phyloP scores from a whole-genome alignment of 192 early-diverging fungal species.

The Dimargaris cristalligena region DNA sequence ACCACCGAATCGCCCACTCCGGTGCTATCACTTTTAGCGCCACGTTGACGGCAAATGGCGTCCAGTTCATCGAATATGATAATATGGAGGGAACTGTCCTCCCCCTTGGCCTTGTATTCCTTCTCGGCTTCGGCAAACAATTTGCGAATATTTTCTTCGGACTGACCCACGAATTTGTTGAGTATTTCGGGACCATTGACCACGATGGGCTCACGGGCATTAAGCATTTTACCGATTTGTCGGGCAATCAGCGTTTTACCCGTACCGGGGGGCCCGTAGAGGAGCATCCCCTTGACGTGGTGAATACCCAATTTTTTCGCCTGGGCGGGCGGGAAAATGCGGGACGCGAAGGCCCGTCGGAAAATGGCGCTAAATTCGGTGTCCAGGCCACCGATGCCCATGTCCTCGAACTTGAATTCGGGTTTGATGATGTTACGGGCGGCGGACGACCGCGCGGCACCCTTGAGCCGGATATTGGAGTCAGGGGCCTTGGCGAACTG shows the following conservation, averaged over 20 bases:
- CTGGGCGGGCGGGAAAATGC: conserved; percentile 84
- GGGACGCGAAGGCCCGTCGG: conserved; percentile 89
- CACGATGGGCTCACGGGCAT: conserved; percentile 80
- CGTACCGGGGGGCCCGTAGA: conserved; percentile 89
- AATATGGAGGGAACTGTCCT: conserved; percentile 83
- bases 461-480: conserved; percentile 60
- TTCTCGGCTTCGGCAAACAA: conserved; percentile 86
- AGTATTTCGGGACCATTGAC: conserved; percentile 93
- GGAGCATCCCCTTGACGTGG: conserved; percentile 85
- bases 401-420: conserved; percentile 90
- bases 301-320: conserved; percentile 93
- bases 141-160: conserved; percentile 93
- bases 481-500: conserved; percentile 50
- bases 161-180: conserved; percentile 93
- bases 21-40: conserved; percentile 75
- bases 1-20: conserved; percentile 95
- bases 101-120: conserved; percentile 85
- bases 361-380: conserved; percentile 87
- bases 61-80: conserved; percentile 99
- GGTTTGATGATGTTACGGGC: conserved; percentile 53
- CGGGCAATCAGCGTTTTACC: conserved; percentile 97
- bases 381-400: conserved; percentile 97
- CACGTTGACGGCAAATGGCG: conserved; percentile 96
- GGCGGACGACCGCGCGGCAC: conserved; percentile 36
- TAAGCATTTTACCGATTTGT: conserved; percentile 98